Base-by-base conservation (phyloP, 305 asterid species). In the Fraxinus latifolia region DNA sequence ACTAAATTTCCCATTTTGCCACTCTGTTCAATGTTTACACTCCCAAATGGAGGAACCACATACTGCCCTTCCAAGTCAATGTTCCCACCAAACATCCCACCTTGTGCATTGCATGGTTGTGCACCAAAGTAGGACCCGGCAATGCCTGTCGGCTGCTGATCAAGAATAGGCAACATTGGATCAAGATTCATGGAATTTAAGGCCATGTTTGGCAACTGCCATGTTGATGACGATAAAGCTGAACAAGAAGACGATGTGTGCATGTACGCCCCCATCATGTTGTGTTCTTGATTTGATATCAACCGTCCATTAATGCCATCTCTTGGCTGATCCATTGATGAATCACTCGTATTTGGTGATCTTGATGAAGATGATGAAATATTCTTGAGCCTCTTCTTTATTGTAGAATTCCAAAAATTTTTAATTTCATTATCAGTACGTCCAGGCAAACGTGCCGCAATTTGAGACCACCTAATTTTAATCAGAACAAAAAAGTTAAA, bases 341-440 rank as follows among this genome's bases (percentile, higher is more conserved):
- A 90, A 68, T 85, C 88, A 42, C 91, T 86, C 7, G 89, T 81
- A 79, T 87, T 87, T 67, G 92, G 89, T n/a, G 94, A 88, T 11
- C 82, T 79, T 7, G 84, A 58, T 34, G 88, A 79, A 1, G 79
- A 77, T 7, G 89, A 83, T 4, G 85, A 86, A n/a, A 88, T 82
- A 42, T 62, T 84, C 88, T 91, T 91, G 73, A 88, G 89, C 84
- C 93, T 89, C 76, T 90, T 91, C 84, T 91, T 91, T 55, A 91
- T 82, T 2, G 94, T 85, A 4, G 96, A 92, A 31, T 92, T 92
- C 96, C 96, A 92, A 29, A 90, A 92, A 67, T 92, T 92, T 84
- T 92, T 92, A 6, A 92, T 92, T 74, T 92, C 96, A 33, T 92
- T 92, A 37, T 92, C 96, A 0, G 96, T 90, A 5, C 96, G 89